Percentiles rank a stretch among this genome's conserved stretches.
These are phyloP conservation scores for Bjerkandera adusta DNA, from an alignment of 1,284 basidiomycete genomes.

Conservation along the genomic window DNA sequence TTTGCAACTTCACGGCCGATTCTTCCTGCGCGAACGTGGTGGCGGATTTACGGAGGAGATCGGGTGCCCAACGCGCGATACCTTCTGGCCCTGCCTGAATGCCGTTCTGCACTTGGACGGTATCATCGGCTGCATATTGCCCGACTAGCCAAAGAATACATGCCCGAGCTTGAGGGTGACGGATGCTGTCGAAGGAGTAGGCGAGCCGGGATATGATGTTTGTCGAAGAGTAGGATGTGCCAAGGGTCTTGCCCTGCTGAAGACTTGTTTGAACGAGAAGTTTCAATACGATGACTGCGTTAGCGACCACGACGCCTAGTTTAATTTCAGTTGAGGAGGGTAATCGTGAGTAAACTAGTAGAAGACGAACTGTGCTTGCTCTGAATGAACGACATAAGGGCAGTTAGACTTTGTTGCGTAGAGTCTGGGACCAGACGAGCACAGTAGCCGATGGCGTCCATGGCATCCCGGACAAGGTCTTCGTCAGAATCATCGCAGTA, in stretches of 20 bases:
- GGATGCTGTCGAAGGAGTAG: constrained; percentile 72
- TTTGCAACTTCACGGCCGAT: constrained; percentile 74
- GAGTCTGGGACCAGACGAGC: constrained; percentile 68
- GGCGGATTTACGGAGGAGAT: constrained; percentile 75
- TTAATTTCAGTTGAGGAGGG: neutral
- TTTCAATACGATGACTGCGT: constrained; percentile 82
- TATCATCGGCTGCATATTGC: constrained; percentile 61
- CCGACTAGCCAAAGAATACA: constrained; percentile 91
- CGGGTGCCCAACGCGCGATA: constrained; percentile 75
- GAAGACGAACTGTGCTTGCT: constrained; percentile 61
- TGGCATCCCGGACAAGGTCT: constrained; percentile 64
- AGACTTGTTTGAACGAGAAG: constrained; percentile 74
- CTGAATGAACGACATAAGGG: constrained; percentile 77
- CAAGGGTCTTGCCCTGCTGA: constrained; percentile 29
- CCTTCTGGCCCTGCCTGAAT: constrained; percentile 37
- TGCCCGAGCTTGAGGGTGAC: constrained; percentile 75
- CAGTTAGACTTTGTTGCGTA: constrained; percentile 66
- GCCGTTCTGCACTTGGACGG: constrained; percentile 17
- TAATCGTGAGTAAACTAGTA: constrained; percentile 1
- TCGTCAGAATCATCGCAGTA: constrained; percentile 76
- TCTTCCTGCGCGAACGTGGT: constrained; percentile 75
- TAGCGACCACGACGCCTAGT: constrained; percentile 69
- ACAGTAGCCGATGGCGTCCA: constrained; percentile 77
- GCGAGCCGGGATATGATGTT: constrained; percentile 76
- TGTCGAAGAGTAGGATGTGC: constrained; percentile 46